Evolutionary conservation across 108 stramenopile genomes (phyloP).

Genomic region (Skeletonema potamos): DNA sequence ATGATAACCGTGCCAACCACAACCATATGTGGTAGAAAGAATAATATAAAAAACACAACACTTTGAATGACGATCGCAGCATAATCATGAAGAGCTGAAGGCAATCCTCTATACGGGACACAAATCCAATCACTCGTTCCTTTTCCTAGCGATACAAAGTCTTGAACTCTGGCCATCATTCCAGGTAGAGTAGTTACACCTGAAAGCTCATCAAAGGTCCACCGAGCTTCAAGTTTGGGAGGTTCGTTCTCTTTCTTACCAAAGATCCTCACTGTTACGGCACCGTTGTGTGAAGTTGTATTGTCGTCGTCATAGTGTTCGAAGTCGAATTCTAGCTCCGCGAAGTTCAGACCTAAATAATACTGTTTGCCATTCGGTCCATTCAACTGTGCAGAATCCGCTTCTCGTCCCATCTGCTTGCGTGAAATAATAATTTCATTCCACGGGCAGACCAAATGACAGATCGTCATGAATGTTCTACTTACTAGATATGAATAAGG

Average conservation of each 20-base stretch:
- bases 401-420: constrained; percentile 15
- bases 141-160: background rate
- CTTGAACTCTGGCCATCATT: constrained; percentile 14
- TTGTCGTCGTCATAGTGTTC: constrained; percentile 23
- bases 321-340: constrained; percentile 78
- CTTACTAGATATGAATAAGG: constrained; percentile 36
- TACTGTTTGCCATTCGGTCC: constrained; percentile 57
- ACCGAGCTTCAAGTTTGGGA: constrained; percentile 32
- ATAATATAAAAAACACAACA: constrained; percentile 20
- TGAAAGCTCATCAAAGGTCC: constrained; percentile 38
- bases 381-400: background rate
- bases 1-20: background rate
- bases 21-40: constrained; percentile 25
- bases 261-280: constrained; percentile 41
- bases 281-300: background rate
- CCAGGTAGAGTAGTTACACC: constrained; percentile 24
- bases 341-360: constrained; percentile 69
- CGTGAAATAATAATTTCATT: constrained; percentile 46
- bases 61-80: constrained; percentile 14
- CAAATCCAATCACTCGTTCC: constrained; percentile 19
- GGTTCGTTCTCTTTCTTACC: constrained; percentile 21
- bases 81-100: constrained; percentile 2
- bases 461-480: constrained; percentile 40
- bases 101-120: constrained; percentile 36
- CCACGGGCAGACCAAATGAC: constrained; percentile 54